Percentiles rank a stretch among this genome's conserved stretches.
These are phyloP conservation scores for Tirmania nivea DNA, from an alignment of 495 filamentous ascomycete species.

Conservation along the genomic window DNA sequence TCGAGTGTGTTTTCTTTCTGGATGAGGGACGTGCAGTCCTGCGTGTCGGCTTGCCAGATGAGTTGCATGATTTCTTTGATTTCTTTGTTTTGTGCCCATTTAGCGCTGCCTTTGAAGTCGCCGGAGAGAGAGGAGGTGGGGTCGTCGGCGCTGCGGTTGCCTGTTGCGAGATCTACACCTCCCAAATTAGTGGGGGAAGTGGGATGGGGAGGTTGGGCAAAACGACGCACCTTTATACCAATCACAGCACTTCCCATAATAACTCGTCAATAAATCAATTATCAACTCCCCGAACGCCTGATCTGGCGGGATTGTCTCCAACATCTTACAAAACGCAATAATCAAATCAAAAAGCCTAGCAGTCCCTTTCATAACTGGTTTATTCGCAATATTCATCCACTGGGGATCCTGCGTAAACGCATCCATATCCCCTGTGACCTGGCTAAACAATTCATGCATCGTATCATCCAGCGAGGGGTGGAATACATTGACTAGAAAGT, in stretches of 20 bases:
- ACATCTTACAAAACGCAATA: slow-evolving; percentile 77
- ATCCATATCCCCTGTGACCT: slow-evolving; percentile 61
- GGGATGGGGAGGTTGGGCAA: not conserved
- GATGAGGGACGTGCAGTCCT: slow-evolving; percentile 3
- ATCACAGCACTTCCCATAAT: slow-evolving; percentile 71
- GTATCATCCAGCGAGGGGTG: slow-evolving; percentile 92
- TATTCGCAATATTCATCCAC: slow-evolving; percentile 53
- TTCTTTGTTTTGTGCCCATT: slow-evolving; percentile 10
- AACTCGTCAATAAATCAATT: slow-evolving; percentile 69
- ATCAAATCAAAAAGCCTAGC: slow-evolving; percentile 69
- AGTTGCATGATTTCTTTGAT: slow-evolving; percentile 9
- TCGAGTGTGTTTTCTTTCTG: slow-evolving; percentile 15
- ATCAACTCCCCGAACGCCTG: slow-evolving; percentile 83
- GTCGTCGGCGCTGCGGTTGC: slow-evolving; percentile 1
- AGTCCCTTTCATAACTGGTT: slow-evolving; percentile 85
- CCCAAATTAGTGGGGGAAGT: not conserved
- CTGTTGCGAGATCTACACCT: not conserved
- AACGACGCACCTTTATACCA: slow-evolving; percentile 52
- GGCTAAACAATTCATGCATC: slow-evolving; percentile 63
- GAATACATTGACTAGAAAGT: slow-evolving; percentile 96
- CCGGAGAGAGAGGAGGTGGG: slow-evolving; percentile 1
- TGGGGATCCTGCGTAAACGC: slow-evolving; percentile 72
- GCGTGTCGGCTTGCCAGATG: slow-evolving; percentile 5
- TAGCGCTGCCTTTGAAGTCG: slow-evolving; percentile 15
- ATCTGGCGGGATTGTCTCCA: slow-evolving; percentile 88